Percentiles rank a stretch among this genome's conserved stretches.
These are phyloP conservation scores for Huntiella decipiens DNA, from an alignment of 2,329 filamentous ascomycete species.

Conservation along the genomic window DNA sequence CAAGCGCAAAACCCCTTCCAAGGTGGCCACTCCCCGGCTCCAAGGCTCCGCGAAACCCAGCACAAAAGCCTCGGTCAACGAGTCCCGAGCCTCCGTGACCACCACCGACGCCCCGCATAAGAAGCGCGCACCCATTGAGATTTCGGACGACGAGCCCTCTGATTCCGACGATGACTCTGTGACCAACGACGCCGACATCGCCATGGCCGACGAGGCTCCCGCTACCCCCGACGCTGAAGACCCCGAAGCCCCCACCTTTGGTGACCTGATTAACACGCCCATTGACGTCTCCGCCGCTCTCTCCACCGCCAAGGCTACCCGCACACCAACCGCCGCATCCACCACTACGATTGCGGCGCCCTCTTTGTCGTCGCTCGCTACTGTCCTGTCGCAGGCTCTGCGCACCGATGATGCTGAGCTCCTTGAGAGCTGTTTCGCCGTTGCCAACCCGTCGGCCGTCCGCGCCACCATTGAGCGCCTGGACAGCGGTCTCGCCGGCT, in stretches of 20 bases:
- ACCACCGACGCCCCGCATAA: conserved; percentile 19
- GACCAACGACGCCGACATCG: conserved; percentile 20
- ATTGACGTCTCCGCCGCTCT: conserved; percentile 53
- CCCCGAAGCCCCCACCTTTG: conserved; percentile 51
- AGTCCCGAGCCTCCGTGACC: conserved; percentile 36
- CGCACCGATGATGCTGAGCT: conserved; percentile 79
- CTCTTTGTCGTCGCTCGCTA: conserved; percentile 65
- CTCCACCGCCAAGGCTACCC: conserved; percentile 17
- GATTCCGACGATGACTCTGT: conserved; percentile 24
- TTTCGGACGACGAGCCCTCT: conserved; percentile 35
- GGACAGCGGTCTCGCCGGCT: conserved; percentile 64
- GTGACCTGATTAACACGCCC: conserved; percentile 58
- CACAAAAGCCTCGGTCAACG: conserved; percentile 34
- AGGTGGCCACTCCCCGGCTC: conserved; percentile 35
- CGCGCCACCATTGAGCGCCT: conserved; percentile 79
- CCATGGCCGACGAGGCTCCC: conserved; percentile 13
- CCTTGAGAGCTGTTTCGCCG: conserved; percentile 80
- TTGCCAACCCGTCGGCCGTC: conserved; percentile 56
- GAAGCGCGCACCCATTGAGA: conserved; percentile 30
- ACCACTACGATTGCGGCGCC: conserved; percentile 37
- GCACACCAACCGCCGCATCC: conserved; percentile 18
- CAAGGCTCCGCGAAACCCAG: conserved; percentile 33
- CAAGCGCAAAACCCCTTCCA: conserved; percentile 39
- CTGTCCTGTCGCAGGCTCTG: conserved; percentile 82
- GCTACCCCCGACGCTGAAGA: conserved; percentile 14